Evolutionary conservation across 1,139 yeast species (phyloP).

Genomic region (Saccharomycopsis crataegensis): DNA sequence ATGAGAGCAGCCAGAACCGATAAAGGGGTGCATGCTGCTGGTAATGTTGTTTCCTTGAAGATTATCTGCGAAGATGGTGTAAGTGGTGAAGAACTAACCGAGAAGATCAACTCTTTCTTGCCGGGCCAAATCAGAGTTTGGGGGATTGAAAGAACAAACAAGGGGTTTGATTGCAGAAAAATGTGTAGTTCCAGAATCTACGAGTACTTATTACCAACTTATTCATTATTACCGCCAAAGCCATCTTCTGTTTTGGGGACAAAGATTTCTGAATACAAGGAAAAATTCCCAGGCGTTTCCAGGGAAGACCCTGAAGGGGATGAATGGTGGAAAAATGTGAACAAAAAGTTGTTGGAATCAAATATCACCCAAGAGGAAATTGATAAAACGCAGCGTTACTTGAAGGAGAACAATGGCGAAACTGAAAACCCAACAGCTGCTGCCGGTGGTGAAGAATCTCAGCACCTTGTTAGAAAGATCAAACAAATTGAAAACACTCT

Average conservation of each 20-base stretch:
- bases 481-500: constrained; percentile 60
- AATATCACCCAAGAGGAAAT: constrained; percentile 18
- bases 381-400: constrained; percentile 15
- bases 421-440: constrained; percentile 30
- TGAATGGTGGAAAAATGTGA: constrained; percentile 57
- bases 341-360: constrained; percentile 27
- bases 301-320: constrained; percentile 62
- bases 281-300: constrained; percentile 50
- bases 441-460: constrained; percentile 27
- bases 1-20: constrained; percentile 98
- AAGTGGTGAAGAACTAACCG: constrained; percentile 40
- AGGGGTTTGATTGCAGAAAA: constrained; percentile 89
- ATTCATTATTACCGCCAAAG: constrained; percentile 19
- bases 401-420: constrained; percentile 18
- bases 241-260: constrained; percentile 25
- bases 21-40: constrained; percentile 99
- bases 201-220: constrained; percentile 57
- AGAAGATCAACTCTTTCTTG: constrained; percentile 61
- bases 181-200: constrained; percentile 92
- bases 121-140: constrained; percentile 88
- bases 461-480: constrained; percentile 44
- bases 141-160: constrained; percentile 88
- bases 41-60: constrained; percentile 84
- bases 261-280: constrained; percentile 47
- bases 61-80: constrained; percentile 77